Evolutionary conservation across 805 yeast genomes (phyloP), one percentile per base, ranked within the genome.

Genomic region (Saccharomycopsis amapae): DNA sequence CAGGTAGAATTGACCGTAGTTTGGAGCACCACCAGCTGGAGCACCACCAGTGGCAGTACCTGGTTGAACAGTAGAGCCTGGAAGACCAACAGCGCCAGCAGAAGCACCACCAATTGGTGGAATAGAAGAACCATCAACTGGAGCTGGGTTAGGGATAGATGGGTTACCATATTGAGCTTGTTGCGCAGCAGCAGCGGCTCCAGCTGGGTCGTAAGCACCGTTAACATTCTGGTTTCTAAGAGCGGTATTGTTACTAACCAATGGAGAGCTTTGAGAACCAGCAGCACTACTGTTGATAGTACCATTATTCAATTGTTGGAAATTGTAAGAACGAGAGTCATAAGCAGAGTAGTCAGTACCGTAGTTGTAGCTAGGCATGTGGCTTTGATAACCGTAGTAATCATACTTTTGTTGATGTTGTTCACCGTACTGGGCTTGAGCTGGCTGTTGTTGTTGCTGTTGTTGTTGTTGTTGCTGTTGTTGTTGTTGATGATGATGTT

Each of bases 261-360:
- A 58, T 40, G 62, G 64, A 20, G 64, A 59, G 25, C 60, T 60
- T 48, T 57, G 54, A 32, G 60, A 69, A 46, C 62, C 66, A 41
- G 59, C 37, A 7, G 15, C 63, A 55, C 67, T 67, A 32, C 62
- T n/a, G 5, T n/a, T 12, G 30, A 9, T 19, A 32, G 22, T 23
- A 24, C 23, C 32, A 20, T 33, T 39, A 13, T 18, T 12, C 31
- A 23, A 9, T 23, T 6, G 30, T 6, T 37, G 40, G 30, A 26
- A 26, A 26, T 26, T 26, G 12, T 26, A 9, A 26, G 36, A 15
- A 26, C 30, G 51, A 53, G 54, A 53, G n/a, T n/a, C n/a, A n/a
- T 54, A 22, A 59, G 53, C 46, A 44, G 52, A 47, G 56, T 45
- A 30, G 43, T 48, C 36, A 47, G 9, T 28, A 42, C 20, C 25